These are phyloP conservation scores for Anthoceros angustus DNA, from an alignment of 225 moss, liverwort and hornwort genomes.

Conservation along the genomic window DNA sequence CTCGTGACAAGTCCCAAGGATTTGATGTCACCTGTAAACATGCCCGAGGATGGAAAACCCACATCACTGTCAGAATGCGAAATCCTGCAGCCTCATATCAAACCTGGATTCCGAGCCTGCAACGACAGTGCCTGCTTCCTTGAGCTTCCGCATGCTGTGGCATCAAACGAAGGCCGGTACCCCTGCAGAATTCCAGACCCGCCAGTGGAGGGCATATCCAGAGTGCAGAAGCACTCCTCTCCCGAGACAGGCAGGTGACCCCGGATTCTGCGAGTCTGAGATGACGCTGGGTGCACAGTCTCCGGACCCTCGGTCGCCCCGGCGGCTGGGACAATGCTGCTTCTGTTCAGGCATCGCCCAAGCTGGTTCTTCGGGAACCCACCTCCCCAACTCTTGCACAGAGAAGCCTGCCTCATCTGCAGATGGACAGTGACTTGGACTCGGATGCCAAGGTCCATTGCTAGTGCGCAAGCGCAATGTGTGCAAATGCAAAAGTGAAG, in stretches of 20 bases:
- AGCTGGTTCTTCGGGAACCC: background rate
- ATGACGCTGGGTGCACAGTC: conserved; percentile 11
- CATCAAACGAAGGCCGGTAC: conserved; percentile 76
- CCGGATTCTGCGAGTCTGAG: conserved; percentile 62
- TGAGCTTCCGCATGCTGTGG: conserved; percentile 57
- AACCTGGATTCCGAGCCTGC: conserved; percentile 28
- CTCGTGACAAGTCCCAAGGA: conserved; percentile 88
- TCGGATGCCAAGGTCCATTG: background rate
- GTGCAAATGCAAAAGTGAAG: no score
- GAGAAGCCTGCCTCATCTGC: background rate
- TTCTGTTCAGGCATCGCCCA: background rate
- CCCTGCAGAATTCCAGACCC: conserved; percentile 64
- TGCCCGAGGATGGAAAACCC: background rate
- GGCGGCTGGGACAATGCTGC: background rate
- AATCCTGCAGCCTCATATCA: background rate
- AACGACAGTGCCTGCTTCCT: conserved; percentile 51
- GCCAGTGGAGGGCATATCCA: conserved; percentile 90
- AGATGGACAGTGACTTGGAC: background rate
- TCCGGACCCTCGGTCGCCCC: conserved; percentile 10
- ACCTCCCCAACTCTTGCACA: background rate
- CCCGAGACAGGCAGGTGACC: conserved; percentile 45
- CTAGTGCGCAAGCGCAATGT: no score
- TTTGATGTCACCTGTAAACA: conserved; percentile 53
- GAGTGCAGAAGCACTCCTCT: conserved; percentile 65
- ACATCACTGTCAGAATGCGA: background rate